These are phyloP conservation scores for Arctostaphylos glauca DNA, from an alignment of 148 eudicot genomes.

Conservation along the genomic window DNA sequence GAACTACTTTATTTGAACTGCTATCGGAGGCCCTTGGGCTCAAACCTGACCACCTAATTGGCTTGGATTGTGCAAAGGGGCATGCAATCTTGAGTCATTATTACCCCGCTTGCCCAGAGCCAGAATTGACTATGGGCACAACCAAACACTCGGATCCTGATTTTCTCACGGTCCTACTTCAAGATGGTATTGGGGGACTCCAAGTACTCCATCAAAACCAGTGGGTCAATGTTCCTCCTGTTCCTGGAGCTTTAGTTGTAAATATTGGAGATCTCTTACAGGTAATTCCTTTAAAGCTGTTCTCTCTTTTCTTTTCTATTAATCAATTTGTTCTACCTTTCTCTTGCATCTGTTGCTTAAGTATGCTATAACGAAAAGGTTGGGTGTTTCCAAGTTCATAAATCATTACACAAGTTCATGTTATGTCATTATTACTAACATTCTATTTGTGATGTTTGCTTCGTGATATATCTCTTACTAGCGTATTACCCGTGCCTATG, in stretches of 20 bases:
- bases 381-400: neutral
- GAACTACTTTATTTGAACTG: conserved; percentile 14
- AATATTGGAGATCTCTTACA: conserved; percentile 46
- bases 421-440: too few species aligned
- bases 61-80: conserved; percentile 23
- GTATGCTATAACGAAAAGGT: neutral
- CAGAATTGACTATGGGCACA: conserved; percentile 39
- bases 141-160: conserved; percentile 34
- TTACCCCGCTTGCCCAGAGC: conserved; percentile 56
- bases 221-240: conserved; percentile 47
- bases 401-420: neutral
- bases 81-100: conserved; percentile 29
- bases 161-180: conserved; percentile 37
- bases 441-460: too few species aligned
- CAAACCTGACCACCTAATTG: conserved; percentile 11
- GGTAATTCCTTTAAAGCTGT: conserved; percentile 7
- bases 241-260: conserved; percentile 34
- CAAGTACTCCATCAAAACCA: conserved; percentile 40
- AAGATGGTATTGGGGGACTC: conserved; percentile 45
- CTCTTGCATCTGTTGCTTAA: neutral
- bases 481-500: too few species aligned
- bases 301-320: neutral
- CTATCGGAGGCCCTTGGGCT: conserved; percentile 27
- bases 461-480: too few species aligned
- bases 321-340: neutral